A percentile compares a stretch with the other conserved stretches of the same genome.
Conservation (phyloP, 768 basidiomycete species). For the Cystoderma amianthinum region DNA sequence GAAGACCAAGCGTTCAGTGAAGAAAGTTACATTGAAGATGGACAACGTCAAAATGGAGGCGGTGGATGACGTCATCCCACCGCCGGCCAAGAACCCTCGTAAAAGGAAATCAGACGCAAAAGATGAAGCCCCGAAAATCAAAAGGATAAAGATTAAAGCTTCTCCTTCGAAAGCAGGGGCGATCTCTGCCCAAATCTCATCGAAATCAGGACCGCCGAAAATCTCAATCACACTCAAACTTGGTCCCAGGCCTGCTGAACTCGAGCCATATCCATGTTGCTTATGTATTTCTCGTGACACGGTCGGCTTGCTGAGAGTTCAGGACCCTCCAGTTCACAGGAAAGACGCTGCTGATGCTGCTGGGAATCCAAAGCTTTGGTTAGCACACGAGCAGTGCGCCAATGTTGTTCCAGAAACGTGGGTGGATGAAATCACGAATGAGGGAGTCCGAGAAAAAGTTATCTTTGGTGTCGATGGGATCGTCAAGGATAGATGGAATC, state of each 20-base stretch:
- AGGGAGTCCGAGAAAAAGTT: slow-evolving; percentile 38
- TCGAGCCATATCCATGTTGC: slow-evolving; percentile 58
- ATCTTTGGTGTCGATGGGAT: slow-evolving; percentile 87
- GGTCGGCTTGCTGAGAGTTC: slow-evolving; percentile 56
- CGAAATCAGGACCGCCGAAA: slow-evolving; percentile 27
- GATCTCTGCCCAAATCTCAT: slow-evolving; percentile 10
- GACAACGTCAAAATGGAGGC: slow-evolving; percentile 18
- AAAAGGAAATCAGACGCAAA: slow-evolving; percentile 35
- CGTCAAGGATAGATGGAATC: slow-evolving; percentile 86
- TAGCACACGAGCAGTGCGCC: slow-evolving; percentile 79
- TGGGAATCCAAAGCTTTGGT: slow-evolving; percentile 46
- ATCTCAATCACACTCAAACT: slow-evolving; percentile 60
- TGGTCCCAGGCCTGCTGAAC: slow-evolving; percentile 51
- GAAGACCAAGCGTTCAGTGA: no score
- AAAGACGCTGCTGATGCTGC: slow-evolving; percentile 45
- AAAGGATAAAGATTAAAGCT: slow-evolving; percentile 39
- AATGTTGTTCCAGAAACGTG: slow-evolving; percentile 86
- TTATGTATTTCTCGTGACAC: slow-evolving; percentile 50
- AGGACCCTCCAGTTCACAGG: slow-evolving; percentile 55
- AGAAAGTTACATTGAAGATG: slow-evolving; percentile 13
- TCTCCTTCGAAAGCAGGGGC: slow-evolving; percentile 19
- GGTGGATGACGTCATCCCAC: slow-evolving; percentile 7
- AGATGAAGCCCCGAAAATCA: slow-evolving; percentile 30
- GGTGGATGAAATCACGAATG: slow-evolving; percentile 62
- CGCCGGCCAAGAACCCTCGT: slow-evolving; percentile 28